Percentiles rank a stretch among this genome's conserved stretches.
Conservation (phyloP, 345 rosid species). For the Ricinus communis region DNA sequence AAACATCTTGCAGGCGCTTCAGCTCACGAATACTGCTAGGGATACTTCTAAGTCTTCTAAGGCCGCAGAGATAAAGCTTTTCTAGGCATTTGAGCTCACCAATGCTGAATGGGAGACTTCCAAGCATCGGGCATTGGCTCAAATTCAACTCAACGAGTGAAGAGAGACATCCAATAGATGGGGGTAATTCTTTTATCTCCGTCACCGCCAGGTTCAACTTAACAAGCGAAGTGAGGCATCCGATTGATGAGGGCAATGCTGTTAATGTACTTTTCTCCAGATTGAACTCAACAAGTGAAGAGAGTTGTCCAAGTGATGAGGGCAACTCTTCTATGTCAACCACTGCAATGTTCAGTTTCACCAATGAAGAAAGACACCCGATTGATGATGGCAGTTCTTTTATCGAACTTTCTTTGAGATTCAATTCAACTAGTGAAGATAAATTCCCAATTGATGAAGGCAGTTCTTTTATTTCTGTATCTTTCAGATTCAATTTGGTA, state of each 20-base stretch:
- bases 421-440: slow-evolving; percentile 10
- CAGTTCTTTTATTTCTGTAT: not conserved
- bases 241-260: slow-evolving; percentile 7
- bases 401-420: not conserved
- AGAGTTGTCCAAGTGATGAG: not conserved
- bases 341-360: slow-evolving; percentile 2
- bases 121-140: slow-evolving; percentile 11
- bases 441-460: slow-evolving; percentile 10
- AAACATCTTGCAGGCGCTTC: not conserved
- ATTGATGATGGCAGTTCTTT: slow-evolving; percentile 7
- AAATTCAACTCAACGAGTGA: slow-evolving; percentile 11
- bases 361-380: slow-evolving; percentile 8
- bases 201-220: slow-evolving; percentile 11
- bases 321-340: not conserved
- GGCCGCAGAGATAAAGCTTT: slow-evolving; percentile 9
- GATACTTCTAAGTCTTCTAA: not conserved
- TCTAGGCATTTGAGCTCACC: slow-evolving; percentile 13
- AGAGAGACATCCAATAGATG: slow-evolving; percentile 12
- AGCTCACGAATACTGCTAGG: slow-evolving; percentile 1
- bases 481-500: not conserved
- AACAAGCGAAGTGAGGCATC: slow-evolving; percentile 9
- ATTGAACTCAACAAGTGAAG: slow-evolving; percentile 13
- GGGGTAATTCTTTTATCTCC: slow-evolving; percentile 6
- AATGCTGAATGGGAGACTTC: slow-evolving; percentile 14
- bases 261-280: slow-evolving; percentile 11